Base-by-base conservation (phyloP, 331 rosid genomes). In the Acacia pycnantha region DNA sequence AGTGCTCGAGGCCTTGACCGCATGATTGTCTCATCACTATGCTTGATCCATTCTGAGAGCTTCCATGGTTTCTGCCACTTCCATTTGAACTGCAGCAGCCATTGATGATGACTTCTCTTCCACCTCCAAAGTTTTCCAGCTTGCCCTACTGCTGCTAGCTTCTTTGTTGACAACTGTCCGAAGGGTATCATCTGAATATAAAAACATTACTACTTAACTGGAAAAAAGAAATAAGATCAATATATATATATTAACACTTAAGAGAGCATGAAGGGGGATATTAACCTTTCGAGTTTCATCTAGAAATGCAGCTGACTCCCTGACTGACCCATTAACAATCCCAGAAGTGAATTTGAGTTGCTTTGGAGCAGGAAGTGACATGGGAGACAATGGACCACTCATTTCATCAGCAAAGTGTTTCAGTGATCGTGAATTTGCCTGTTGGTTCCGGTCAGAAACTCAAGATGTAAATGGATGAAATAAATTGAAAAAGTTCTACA, bases 41-140 rank as follows among this genome's bases (percentile, higher is more conserved):
- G 97, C 87, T 93, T 93, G 82, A 93, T 93, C 97, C 92, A 93
- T 81, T 93, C 97, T 41, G 97, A 93, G 88, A 93, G 97, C 85
- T 85, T 93, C 97, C 97, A 93, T 9, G 97, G 97, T 82, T 93
- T 93, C 81, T 93, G 97, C 97, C 97, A 93, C 82, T 91, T 93
- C 97, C 97, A 93, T 81, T 91, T 93, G 87, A 93, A 93, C 85
- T 93, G 95, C 85, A 93, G 77, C 82, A 93, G 82, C 97, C 97
- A 93, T 90, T 93, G 97, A 83, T 93, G 97, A 87, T 93, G 97
- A 81, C 97, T 93, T 87, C 95, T 93, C 88, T 88, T 93, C 97
- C 97, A 91, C 88, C 86, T 88, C 97, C 97, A 87, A 43, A 93
- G 92, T 80, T 88, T 93, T 67, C 95, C 97, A 5, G 90, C 88